These are phyloP conservation scores for Tetrahymena elliotti DNA, from an alignment of 73 alveolate genomes.

Conservation along the genomic window DNA sequence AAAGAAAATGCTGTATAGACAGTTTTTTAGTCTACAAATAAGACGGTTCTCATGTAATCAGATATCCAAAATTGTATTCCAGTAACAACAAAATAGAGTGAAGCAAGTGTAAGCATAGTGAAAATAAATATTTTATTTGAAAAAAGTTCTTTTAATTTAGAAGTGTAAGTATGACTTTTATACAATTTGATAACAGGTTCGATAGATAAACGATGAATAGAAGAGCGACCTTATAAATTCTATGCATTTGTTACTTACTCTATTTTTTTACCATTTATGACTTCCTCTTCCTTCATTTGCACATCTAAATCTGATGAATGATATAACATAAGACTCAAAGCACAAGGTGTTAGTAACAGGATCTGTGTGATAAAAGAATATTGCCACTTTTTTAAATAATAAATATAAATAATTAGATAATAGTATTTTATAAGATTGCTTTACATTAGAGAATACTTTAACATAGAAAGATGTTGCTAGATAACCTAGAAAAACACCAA, in stretches of 20 bases:
- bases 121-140: conserved; percentile 8
- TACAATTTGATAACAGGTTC: neutral
- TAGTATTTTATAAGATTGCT: neutral
- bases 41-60: conserved; percentile 75
- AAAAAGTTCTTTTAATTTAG: conserved; percentile 4
- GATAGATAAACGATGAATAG: neutral
- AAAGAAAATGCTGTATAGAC: conserved; percentile 61
- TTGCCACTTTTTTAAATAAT: conserved; percentile 16
- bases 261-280: neutral
- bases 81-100: conserved; percentile 78
- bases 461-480: neutral
- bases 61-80: conserved; percentile 95
- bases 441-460: neutral
- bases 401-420: neutral
- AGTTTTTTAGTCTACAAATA: conserved; percentile 47
- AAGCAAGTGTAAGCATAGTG: conserved; percentile 60
- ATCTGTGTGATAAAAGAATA: conserved; percentile 25
- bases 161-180: conserved; percentile 3
- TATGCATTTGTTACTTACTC: neutral
- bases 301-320: neutral
- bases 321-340: neutral
- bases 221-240: neutral
- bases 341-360: conserved; percentile 11
- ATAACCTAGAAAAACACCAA: conserved; percentile 36
- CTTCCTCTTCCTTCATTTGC: neutral